phyloP scores from a whole-genome alignment of 371 early-diverging fungal genomes.

The Parasitella parasitica region DNA sequence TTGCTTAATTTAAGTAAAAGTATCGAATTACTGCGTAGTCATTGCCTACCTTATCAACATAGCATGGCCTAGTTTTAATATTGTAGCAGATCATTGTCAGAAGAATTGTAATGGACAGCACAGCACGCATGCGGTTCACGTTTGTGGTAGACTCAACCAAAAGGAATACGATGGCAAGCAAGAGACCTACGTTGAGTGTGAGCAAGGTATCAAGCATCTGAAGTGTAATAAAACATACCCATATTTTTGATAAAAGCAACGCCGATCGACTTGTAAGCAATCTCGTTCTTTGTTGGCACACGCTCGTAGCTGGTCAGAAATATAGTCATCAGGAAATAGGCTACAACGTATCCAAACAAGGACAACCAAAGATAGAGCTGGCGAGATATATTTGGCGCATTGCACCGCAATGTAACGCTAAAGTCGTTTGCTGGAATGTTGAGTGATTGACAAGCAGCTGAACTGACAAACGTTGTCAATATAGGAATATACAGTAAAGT shows the following conservation, averaged over 20 bases:
- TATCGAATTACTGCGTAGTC: too few relatives aligned
- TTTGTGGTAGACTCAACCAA: constrained; percentile 57
- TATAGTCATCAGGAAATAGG: constrained; percentile 64
- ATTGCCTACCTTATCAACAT: constrained; percentile 54
- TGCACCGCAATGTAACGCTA: constrained; percentile 50
- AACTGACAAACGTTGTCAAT: constrained; percentile 58
- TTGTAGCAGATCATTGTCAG: constrained; percentile 65
- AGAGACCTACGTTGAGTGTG: constrained; percentile 27
- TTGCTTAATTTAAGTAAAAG: neutral
- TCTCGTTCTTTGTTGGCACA: constrained; percentile 66
- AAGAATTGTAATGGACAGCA: constrained; percentile 56
- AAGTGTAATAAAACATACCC: constrained; percentile 29
- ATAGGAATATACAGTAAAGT: constrained; percentile 49
- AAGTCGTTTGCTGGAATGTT: constrained; percentile 42
- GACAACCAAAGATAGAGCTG: constrained; percentile 64
- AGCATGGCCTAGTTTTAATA: constrained; percentile 58
- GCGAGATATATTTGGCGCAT: constrained; percentile 44
- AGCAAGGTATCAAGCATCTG: neutral
- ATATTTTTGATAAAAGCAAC: constrained; percentile 74
- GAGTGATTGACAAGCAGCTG: constrained; percentile 60
- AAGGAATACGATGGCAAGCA: constrained; percentile 55
- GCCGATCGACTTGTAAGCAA: constrained; percentile 68
- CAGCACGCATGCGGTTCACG: constrained; percentile 52
- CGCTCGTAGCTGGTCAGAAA: constrained; percentile 74
- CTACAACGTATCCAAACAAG: constrained; percentile 59